phyloP scores from a whole-genome alignment of 257 asterid genomes.

The Capsicum rhomboideum region DNA sequence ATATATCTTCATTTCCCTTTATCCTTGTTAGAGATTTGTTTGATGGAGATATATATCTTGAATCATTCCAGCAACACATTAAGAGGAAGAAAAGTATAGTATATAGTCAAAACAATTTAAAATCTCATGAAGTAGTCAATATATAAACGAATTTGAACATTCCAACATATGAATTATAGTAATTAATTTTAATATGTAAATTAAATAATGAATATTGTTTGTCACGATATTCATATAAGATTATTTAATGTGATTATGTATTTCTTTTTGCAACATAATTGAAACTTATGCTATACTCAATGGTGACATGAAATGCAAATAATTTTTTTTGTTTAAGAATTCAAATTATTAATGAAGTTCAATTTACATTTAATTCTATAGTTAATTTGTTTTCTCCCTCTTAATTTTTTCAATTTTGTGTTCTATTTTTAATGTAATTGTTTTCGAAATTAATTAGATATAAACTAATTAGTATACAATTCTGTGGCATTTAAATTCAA shows the following conservation, averaged over 20 bases:
- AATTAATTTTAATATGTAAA: neutral
- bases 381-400: too few relatives aligned
- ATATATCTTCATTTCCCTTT: neutral
- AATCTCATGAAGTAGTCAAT: neutral
- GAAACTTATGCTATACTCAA: neutral
- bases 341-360: neutral
- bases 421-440: too few relatives aligned
- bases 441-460: too few relatives aligned
- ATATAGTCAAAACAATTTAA: neutral
- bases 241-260: neutral
- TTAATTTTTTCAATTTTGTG: neutral
- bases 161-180: neutral
- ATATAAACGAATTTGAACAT: neutral
- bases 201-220: neutral
- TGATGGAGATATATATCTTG: neutral
- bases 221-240: neutral
- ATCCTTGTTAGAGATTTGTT: neutral
- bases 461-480: too few relatives aligned
- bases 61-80: neutral
- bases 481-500: too few relatives aligned
- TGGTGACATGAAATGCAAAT: neutral
- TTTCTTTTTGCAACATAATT: neutral
- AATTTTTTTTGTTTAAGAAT: neutral
- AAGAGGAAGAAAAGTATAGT: neutral
- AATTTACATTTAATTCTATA: neutral